phyloP scores from a whole-genome alignment of 1,284 basidiomycete genomes.

The Tilletia horrida region DNA sequence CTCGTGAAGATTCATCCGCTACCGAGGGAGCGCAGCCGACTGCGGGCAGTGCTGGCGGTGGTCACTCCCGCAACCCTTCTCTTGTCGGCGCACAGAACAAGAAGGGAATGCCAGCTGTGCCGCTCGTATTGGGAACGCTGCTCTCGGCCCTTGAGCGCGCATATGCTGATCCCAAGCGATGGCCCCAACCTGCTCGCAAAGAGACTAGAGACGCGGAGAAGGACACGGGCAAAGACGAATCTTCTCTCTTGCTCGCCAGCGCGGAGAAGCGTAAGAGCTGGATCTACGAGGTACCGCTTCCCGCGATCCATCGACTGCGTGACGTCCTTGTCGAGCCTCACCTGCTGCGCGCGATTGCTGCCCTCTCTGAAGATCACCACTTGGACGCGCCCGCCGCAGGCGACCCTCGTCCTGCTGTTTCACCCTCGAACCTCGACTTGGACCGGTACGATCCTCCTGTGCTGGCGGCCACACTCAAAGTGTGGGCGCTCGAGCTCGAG shows the following conservation, averaged over 20 bases:
- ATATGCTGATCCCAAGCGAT: conserved; percentile 62
- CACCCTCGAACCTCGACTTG: conserved; percentile 61
- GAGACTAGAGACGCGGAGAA: not conserved
- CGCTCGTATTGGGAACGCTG: conserved; percentile 71
- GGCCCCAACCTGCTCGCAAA: conserved; percentile 24
- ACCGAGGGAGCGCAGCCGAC: not conserved
- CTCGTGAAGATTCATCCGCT: conserved; percentile 15
- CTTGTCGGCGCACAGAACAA: not conserved
- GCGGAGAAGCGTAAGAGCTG: conserved; percentile 80
- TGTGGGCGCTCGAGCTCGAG: conserved; percentile 62
- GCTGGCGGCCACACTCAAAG: conserved; percentile 74
- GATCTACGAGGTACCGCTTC: conserved; percentile 75
- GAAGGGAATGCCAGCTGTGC: conserved; percentile 57
- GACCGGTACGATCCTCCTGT: conserved; percentile 77
- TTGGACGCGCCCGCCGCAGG: conserved; percentile 25
- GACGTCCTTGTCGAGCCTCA: conserved; percentile 12
- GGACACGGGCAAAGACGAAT: not conserved
- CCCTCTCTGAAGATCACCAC: conserved; percentile 32
- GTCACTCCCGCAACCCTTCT: conserved; percentile 10
- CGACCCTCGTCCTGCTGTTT: conserved; percentile 18
- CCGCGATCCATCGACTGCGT: conserved; percentile 75
- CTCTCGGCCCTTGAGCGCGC: conserved; percentile 66
- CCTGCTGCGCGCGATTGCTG: conserved; percentile 66
- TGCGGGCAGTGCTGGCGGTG: not conserved
- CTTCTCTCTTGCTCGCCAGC: conserved; percentile 16